Base-by-base conservation (phyloP, 345 rosid species). In the Rubroshorea leprosula region DNA sequence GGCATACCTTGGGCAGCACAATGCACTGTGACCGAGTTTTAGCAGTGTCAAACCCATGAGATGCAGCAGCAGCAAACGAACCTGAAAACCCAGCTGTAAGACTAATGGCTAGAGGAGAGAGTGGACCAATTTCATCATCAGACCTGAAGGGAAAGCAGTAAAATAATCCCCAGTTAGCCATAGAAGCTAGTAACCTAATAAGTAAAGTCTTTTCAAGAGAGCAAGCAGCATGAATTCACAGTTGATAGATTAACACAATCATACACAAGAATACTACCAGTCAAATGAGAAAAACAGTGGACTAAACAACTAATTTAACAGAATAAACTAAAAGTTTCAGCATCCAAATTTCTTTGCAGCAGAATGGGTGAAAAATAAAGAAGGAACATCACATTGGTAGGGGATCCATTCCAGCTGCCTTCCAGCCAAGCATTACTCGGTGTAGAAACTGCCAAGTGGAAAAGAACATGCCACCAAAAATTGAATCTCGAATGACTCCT, bases 31-130 rank as follows among this genome's bases (percentile, higher is more conserved):
- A 74, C 41, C 99, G 83, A 65, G 74, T 74, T 74, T 76, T 86
- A 12, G 96, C 85, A 19, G 97, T 93, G 75, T 93, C 99, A 60
- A 93, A 86, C 76, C 86, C 70, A 60, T 89, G 99, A 54, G 99
- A 93, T 65, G 84, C 94, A 46, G 91, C 97, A 59, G 97, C 96
- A 66, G 91, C 99, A 61, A 83, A 13, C 22, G 80, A 69, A 67
- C 97, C 91, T 0, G 97, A 89, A 65, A 89, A 62, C 21, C 91
- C 96, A 64, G 97, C 97, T 0, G 94, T 87, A 59, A 85, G 59
- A 63, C 88, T 93, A 64, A 79, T 70, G 41, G 82, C 68, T 50
- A 86, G 43, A 0, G 96, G 91, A 64, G 89, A 74, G 68, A 93
- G 72, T 0, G 94, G 86, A 48, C 86, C 92, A 10, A 87, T 58